phyloP scores from a whole-genome alignment of 202 grass and related monocot genomes.

The Cymbopogon flexuosus region DNA sequence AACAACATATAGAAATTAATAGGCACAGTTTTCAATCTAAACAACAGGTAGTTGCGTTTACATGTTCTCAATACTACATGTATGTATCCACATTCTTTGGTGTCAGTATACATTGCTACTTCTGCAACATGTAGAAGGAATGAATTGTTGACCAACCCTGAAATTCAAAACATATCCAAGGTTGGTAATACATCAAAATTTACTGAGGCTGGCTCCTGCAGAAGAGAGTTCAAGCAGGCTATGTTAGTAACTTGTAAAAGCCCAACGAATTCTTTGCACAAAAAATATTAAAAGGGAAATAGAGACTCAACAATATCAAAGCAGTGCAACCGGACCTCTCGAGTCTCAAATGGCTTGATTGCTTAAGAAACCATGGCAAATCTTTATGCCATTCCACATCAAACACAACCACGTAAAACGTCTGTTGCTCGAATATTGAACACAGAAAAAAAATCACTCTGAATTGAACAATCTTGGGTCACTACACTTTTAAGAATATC shows the following conservation, averaged over 20 bases:
- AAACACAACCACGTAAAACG: neutral
- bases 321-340: neutral
- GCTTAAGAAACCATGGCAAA: neutral
- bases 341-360: neutral
- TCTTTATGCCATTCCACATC: neutral
- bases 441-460: neutral
- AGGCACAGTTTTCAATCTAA: neutral
- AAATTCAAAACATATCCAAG: conserved; percentile 36
- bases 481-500: neutral
- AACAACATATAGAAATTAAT: neutral
- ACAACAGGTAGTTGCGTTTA: neutral
- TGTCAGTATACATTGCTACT: conserved; percentile 7
- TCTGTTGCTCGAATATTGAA: neutral
- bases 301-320: neutral
- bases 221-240: neutral
- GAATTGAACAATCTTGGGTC: neutral
- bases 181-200: conserved; percentile 37
- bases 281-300: neutral
- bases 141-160: conserved; percentile 23
- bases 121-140: neutral
- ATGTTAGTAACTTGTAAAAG: conserved; percentile 26
- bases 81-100: neutral
- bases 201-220: conserved; percentile 43
- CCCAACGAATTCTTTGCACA: neutral
- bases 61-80: conserved; percentile 5